phyloP scores from a whole-genome alignment of 2,329 filamentous ascomycete species.

The Peltaster fructicola region DNA sequence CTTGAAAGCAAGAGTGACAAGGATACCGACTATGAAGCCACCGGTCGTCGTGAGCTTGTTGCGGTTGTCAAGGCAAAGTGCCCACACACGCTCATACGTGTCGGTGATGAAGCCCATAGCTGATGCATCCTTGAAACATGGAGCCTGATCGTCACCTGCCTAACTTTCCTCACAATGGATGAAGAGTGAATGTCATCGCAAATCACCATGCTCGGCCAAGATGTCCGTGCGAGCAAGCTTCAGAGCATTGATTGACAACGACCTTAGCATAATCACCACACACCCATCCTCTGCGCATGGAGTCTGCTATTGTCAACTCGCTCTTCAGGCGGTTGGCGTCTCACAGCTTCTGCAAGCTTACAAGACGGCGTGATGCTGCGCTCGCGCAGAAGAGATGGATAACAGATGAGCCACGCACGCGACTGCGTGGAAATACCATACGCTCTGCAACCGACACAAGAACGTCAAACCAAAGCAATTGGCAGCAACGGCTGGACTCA shows the following conservation, averaged over 20 bases:
- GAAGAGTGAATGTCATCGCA: too few relatives aligned
- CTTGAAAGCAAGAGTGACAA: slow-evolving; percentile 61
- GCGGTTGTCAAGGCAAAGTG: slow-evolving; percentile 15
- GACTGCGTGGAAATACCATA: too few relatives aligned
- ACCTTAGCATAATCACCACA: too few relatives aligned
- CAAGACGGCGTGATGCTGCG: slow-evolving; percentile 30
- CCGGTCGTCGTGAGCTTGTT: slow-evolving; percentile 18
- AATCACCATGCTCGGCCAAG: too few relatives aligned
- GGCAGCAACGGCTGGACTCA: slow-evolving; percentile 68
- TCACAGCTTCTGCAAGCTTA: slow-evolving; percentile 33
- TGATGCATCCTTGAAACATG: too few relatives aligned
- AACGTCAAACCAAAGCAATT: slow-evolving; percentile 46
- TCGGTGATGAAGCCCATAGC: slow-evolving; percentile 11
- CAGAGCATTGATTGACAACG: too few relatives aligned
- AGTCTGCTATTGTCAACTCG: slow-evolving; percentile 59
- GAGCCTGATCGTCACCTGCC: too few relatives aligned
- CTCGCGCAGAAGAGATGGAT: too few relatives aligned
- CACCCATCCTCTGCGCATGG: too few relatives aligned
- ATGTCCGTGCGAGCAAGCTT: too few relatives aligned
- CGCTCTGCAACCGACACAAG: slow-evolving; percentile 4
- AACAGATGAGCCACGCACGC: too few relatives aligned
- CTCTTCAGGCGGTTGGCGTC: slow-evolving; percentile 76
- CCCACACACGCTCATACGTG: slow-evolving; percentile 13
- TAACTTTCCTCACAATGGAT: too few relatives aligned
- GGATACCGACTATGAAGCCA: slow-evolving; percentile 54